Percentiles rank a stretch among this genome's conserved stretches.
Conservation (phyloP, 192 early-diverging fungal species). For the Coemansia sp. region DNA sequence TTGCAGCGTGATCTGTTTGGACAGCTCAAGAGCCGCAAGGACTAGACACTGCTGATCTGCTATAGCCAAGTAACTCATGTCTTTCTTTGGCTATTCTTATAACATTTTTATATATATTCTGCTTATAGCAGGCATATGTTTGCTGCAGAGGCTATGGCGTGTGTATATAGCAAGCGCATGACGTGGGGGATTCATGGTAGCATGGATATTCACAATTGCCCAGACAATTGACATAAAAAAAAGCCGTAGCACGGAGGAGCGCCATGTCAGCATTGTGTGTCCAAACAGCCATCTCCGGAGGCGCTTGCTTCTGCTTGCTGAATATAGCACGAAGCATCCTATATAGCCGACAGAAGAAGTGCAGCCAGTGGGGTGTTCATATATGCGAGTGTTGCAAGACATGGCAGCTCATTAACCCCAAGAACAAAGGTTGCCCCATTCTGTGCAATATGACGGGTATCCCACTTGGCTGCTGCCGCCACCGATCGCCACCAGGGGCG, state of each 20-base stretch:
- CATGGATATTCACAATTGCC: conserved; percentile 4
- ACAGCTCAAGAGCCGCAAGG: conserved; percentile 62
- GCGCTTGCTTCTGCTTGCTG: neutral
- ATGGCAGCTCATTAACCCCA: neutral
- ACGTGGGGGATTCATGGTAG: conserved; percentile 5
- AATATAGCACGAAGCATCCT: neutral
- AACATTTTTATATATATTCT: neutral
- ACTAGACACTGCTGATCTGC: conserved; percentile 8
- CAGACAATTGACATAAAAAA: neutral
- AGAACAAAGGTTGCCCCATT: neutral
- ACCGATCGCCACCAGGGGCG: conserved; percentile 8
- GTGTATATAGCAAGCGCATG: neutral
- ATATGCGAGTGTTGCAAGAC: conserved; percentile 4
- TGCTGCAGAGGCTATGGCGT: conserved; percentile 4
- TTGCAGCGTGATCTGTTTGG: conserved; percentile 80
- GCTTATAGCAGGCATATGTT: neutral
- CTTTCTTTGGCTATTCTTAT: neutral
- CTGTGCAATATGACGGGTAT: neutral
- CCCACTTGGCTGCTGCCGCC: conserved; percentile 11
- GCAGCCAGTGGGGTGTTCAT: neutral
- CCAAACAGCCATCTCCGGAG: neutral
- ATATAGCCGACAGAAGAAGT: neutral
- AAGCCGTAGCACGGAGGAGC: neutral
- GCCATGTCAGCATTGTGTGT: neutral
- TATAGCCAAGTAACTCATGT: neutral